Evolutionary conservation across 148 eudicot genomes (phyloP).

Genomic region (Cornus suecica): DNA sequence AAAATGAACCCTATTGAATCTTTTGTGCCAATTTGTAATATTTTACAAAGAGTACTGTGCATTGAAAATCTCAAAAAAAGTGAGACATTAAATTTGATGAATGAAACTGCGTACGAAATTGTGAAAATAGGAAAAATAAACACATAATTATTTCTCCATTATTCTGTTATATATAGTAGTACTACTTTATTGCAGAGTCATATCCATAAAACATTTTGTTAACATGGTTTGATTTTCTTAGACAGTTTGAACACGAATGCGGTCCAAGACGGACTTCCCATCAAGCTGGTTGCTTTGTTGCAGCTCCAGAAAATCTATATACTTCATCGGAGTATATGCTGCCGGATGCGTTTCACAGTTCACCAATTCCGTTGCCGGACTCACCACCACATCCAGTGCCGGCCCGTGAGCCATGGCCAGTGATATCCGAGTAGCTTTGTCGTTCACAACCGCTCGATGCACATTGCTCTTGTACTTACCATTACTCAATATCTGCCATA

Average conservation of each 20-base stretch:
- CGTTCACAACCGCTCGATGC: conserved; percentile 32
- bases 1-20: too few relatives aligned
- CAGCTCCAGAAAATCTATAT: conserved; percentile 21
- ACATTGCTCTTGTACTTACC: conserved; percentile 30
- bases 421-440: conserved; percentile 23
- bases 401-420: conserved; percentile 25
- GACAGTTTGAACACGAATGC: not conserved
- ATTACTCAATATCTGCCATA: conserved; percentile 25
- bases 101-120: too few relatives aligned
- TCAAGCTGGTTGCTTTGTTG: conserved; percentile 16
- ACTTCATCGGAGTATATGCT: conserved; percentile 21
- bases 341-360: not conserved
- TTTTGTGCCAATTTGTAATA: too few relatives aligned
- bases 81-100: too few relatives aligned
- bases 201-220: not conserved
- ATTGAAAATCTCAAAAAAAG: too few relatives aligned
- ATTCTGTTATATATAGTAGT: not conserved
- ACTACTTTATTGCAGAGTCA: not conserved
- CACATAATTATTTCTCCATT: not conserved
- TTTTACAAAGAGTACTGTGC: too few relatives aligned
- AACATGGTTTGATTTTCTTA: not conserved
- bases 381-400: conserved; percentile 23
- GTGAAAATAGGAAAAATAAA: too few relatives aligned
- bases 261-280: not conserved
- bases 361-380: conserved; percentile 17